Evolutionary conservation across 306 rosid species (phyloP), one percentile per base, ranked within the genome.

Genomic region (Cucurbita moschata): DNA sequence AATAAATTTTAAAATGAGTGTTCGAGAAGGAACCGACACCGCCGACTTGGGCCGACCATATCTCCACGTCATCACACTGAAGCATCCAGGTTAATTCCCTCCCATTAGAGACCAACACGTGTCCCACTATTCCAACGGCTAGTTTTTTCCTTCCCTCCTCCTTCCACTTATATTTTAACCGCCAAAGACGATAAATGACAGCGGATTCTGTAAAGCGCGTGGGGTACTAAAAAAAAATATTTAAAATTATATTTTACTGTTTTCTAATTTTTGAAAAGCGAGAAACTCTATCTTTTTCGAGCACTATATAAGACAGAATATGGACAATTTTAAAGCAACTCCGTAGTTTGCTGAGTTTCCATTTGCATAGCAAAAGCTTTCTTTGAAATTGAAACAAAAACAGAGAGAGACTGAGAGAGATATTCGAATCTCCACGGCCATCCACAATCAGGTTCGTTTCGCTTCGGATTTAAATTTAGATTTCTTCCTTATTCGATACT

Each of bases 81-180:
- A 71, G 42, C 81, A 67, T 26, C 51, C 73, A 58, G 44, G 80
- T 76, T 35, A n/a, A 67, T 44, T 68, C 73, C 47, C 5, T 18
- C 38, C 69, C 38, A 44, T 78, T 52, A 12, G 0, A 1, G 16
- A 0, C 1, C 46, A 83, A 80, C 96, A 86, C 91, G 96, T 88
- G 91, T 82, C 72, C 73, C 69, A 0, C 53, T 39, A 61, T 15
- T 39, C 69, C 19, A 89, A 88, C 98, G 98, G 96, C 92, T 90
- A 87, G 83, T 84, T 88, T 87, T 83, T 8, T 23, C 54, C 54
- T 66, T 38, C 3, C 70, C 3, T 23, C 14, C 8, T 51, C 8
- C 65, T 1, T 19, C 77, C 42, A n/a, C 18, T 40, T 19, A 11
- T 11, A 13, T 78, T 81, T 85, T 85, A 89, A 89, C 96, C 82